Conservation (phyloP, 371 early-diverging fungal species). For the Mortierella sp. region DNA sequence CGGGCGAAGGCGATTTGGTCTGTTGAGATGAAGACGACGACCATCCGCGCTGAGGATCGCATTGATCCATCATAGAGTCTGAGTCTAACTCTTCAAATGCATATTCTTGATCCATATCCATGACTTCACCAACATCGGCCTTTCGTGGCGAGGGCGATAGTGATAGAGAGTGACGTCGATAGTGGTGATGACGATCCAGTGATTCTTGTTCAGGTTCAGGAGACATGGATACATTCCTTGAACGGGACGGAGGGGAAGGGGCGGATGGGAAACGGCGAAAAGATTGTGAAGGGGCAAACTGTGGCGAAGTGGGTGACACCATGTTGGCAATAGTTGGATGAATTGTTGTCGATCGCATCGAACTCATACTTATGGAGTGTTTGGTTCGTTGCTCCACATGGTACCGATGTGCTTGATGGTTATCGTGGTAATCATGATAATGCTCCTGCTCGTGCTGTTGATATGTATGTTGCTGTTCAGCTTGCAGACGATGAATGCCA, state of each 20-base stretch:
- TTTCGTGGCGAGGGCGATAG: neutral
- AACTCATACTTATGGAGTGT: constrained; percentile 6
- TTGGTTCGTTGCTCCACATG: neutral
- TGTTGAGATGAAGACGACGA: constrained; percentile 37
- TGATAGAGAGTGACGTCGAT: constrained; percentile 8
- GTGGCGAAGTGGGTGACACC: constrained; percentile 7
- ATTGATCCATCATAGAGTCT: constrained; percentile 48
- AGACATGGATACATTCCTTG: constrained; percentile 28
- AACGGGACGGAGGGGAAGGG: constrained; percentile 18
- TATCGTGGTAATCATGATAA: neutral
- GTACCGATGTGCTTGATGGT: neutral
- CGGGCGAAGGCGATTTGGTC: constrained; percentile 45
- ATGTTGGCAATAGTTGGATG: constrained; percentile 42
- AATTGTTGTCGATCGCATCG: constrained; percentile 18
- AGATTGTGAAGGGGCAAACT: constrained; percentile 3
- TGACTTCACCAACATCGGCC: neutral
- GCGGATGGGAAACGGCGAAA: constrained; percentile 23
- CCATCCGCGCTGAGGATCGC: constrained; percentile 42
- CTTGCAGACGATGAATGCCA: neutral
- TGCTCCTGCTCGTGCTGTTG: constrained; percentile 7
- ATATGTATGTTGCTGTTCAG: neutral
- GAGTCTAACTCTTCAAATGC: constrained; percentile 27
- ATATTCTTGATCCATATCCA: constrained; percentile 19
- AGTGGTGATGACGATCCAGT: neutral
- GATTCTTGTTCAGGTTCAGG: constrained; percentile 11